Percentiles rank a stretch among this genome's conserved stretches.
These are phyloP conservation scores for Phytophthora colocasiae DNA, from an alignment of 352 stramenopile genomes.

Conservation along the genomic window DNA sequence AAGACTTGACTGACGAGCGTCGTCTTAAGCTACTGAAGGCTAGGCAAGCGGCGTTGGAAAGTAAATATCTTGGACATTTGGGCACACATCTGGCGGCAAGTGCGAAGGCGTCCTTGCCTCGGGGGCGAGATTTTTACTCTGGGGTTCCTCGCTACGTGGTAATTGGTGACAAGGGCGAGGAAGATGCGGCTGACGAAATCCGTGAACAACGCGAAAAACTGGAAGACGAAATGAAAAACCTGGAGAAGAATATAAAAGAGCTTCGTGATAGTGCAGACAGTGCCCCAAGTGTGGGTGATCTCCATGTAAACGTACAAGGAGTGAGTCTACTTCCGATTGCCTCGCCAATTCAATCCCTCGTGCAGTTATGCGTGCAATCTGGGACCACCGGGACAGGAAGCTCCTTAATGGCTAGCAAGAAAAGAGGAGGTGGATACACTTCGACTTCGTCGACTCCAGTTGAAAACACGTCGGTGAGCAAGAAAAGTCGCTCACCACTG, in stretches of 20 bases:
- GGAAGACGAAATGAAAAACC: conserved; percentile 40
- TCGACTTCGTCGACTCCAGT: conserved; percentile 11
- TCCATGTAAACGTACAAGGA: conserved; percentile 65
- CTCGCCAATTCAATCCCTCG: conserved; percentile 61
- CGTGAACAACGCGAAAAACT: conserved; percentile 58
- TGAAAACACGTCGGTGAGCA: conserved; percentile 65
- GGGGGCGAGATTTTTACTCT: conserved; percentile 64
- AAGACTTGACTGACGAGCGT: conserved; percentile 43
- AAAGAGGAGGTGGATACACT: conserved; percentile 9
- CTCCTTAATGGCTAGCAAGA: not conserved
- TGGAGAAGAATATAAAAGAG: conserved; percentile 54
- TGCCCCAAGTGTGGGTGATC: conserved; percentile 36
- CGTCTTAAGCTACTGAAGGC: conserved; percentile 27
- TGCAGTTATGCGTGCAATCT: conserved; percentile 57
- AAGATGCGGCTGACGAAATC: conserved; percentile 79
- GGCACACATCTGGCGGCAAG: conserved; percentile 31
- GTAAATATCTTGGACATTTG: conserved; percentile 70
- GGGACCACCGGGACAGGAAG: conserved; percentile 9
- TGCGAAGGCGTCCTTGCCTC: conserved; percentile 38
- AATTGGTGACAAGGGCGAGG: conserved; percentile 70
- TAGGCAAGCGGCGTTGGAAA: conserved; percentile 51
- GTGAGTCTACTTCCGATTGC: conserved; percentile 74
- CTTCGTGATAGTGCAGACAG: conserved; percentile 31
- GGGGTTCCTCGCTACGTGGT: conserved; percentile 73
- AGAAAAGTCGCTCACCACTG: conserved; percentile 65